Percentiles rank a stretch among this genome's conserved stretches.
These are phyloP conservation scores for Mortierella sp. DNA, from an alignment of 371 early-diverging fungal species.

Conservation along the genomic window DNA sequence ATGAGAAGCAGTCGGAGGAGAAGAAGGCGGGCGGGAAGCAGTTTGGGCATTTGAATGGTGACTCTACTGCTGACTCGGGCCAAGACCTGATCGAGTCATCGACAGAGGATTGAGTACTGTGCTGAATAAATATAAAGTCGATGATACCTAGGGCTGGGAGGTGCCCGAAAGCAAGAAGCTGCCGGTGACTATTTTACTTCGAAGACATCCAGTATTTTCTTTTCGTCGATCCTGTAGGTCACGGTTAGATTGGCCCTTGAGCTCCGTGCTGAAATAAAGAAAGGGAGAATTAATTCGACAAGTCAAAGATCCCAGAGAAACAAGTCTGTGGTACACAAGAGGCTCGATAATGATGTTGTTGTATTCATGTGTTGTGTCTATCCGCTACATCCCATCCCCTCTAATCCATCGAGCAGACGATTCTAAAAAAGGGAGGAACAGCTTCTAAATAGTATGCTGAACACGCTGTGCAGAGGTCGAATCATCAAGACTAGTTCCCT, in stretches of 20 bases:
- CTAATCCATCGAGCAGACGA: not conserved
- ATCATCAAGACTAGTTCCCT: slow-evolving; percentile 8
- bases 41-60: not conserved
- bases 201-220: not conserved
- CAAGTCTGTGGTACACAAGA: too few relatives aligned
- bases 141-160: not conserved
- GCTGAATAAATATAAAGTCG: too few relatives aligned
- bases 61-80: not conserved
- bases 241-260: too few relatives aligned
- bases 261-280: too few relatives aligned
- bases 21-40: not conserved
- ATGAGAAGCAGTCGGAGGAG: not conserved
- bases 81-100: not conserved
- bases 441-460: slow-evolving; percentile 1
- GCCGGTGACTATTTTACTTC: not conserved
- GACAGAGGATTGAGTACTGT: too few relatives aligned
- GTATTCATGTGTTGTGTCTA: too few relatives aligned
- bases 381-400: too few relatives aligned
- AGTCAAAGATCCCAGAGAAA: too few relatives aligned
- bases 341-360: too few relatives aligned
- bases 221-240: not conserved
- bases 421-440: not conserved
- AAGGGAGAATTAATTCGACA: too few relatives aligned
- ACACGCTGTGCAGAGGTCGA: not conserved
- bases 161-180: not conserved